Base-by-base conservation (phyloP, 257 asterid species). In the Craterostigma plantagineum region DNA sequence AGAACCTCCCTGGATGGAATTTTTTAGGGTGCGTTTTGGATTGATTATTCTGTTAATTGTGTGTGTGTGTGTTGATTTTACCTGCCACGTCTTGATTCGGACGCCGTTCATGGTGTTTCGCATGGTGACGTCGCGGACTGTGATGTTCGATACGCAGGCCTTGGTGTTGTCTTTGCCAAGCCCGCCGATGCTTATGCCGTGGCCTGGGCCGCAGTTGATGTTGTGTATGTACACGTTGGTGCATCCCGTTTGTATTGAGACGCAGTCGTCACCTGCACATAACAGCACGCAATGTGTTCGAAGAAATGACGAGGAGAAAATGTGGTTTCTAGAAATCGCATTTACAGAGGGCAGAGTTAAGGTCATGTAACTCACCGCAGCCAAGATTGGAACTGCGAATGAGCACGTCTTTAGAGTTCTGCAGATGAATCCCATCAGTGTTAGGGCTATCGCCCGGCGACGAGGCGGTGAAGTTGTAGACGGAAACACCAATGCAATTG, bases 361-460 rank as follows among this genome's bases (percentile, higher is more conserved):
- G 30, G 30, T 23, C 30, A 23, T 23, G 30, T 2, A 23, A 14
- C 12, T 14, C 13, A 43, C 48, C 48, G 10, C 34, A 15, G 30
- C 33, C 17, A 9, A 43, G 13, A 9, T 45, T 74, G 10, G 81
- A 50, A 16, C 68, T 74, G 38, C 76, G 92, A 54, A 87, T 79
- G 5, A 76, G 70, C 35, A 75, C 93, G 5, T 79, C 95, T 51
- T 70, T 87, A 14, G 98, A 79, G 73, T 87, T 87, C 63, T 87
- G 93, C 41, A 87, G 61, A 60, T 87, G 98, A 59, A 87, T 82
- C 11, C 98, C 98, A 14, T 87, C 95, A 0, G 98, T 87, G 35
- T 87, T 87, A 13, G 93, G 98, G 56, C 98, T 87, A 43, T 79
- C 75, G 2, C 92, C 85, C 0, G 98, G 98, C 9, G 95, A 87